phyloP scores from a whole-genome alignment of 768 basidiomycete genomes.

The Hericium erinaceus region DNA sequence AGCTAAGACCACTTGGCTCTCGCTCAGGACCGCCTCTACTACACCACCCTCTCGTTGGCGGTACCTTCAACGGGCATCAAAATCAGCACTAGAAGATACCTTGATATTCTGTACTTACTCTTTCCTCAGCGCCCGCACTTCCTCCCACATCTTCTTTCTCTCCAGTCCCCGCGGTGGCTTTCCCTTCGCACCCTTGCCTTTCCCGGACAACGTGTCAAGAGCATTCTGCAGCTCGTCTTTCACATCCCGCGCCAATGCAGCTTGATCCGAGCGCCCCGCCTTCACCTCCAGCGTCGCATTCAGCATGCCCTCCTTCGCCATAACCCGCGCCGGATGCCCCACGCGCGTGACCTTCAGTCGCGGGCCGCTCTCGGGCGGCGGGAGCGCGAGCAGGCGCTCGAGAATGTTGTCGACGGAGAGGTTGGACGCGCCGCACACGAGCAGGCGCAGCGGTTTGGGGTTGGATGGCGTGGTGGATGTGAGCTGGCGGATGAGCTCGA shows the following conservation, averaged over 20 bases:
- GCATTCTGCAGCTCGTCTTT: conserved; percentile 75
- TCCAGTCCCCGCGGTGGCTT: conserved; percentile 64
- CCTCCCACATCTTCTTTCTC: conserved; percentile 79
- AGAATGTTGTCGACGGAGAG: conserved; percentile 94
- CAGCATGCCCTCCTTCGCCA: conserved; percentile 57
- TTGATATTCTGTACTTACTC: conserved; percentile 46
- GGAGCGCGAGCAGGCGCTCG: conserved; percentile 66
- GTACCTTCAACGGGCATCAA: conserved; percentile 42
- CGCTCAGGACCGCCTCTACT: conserved; percentile 67
- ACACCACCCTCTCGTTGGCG: conserved; percentile 82
- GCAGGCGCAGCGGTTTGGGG: conserved; percentile 48
- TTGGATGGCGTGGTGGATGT: conserved; percentile 38
- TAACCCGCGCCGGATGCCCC: conserved; percentile 91
- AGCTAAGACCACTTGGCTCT: conserved; percentile 82
- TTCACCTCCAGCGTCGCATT: conserved; percentile 67
- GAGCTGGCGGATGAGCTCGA: conserved; percentile 87
- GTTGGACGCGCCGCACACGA: conserved; percentile 92
- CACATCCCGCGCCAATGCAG: conserved; percentile 78
- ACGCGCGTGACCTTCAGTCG: conserved; percentile 71
- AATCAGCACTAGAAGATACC: neutral
- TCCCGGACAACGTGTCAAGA: conserved; percentile 56
- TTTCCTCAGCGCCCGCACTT: conserved; percentile 78
- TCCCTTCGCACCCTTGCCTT: conserved; percentile 65
- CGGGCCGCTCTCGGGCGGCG: conserved; percentile 36
- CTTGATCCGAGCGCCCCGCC: conserved; percentile 69